phyloP scores from a whole-genome alignment of 2,329 filamentous ascomycete species.

The Macrophomina pseudophaseolina region DNA sequence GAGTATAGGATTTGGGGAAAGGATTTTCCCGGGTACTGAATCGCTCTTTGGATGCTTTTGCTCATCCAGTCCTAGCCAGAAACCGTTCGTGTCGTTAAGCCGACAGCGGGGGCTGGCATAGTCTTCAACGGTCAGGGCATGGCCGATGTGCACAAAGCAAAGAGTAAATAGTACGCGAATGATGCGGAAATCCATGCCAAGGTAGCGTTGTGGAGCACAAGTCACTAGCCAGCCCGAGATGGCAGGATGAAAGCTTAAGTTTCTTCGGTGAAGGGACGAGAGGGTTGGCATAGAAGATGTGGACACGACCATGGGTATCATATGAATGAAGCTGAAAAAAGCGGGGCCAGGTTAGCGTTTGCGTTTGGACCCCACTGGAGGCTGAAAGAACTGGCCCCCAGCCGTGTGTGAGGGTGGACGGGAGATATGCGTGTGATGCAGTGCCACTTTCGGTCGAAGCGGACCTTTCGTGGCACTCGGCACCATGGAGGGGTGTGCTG shows the following conservation, averaged over 20 bases:
- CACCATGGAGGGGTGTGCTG: background rate
- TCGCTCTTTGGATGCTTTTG: accelerated
- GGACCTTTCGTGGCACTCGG: background rate
- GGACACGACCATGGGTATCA: background rate
- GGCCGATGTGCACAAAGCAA: background rate
- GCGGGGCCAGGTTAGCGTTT: background rate
- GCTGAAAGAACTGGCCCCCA: background rate
- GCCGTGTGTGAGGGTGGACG: background rate
- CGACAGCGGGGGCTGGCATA: background rate
- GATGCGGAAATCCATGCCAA: background rate
- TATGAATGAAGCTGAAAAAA: background rate
- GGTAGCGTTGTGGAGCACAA: no score
- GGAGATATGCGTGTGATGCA: background rate
- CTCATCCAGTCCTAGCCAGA: background rate
- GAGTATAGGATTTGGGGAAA: background rate
- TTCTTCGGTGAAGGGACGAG: no score
- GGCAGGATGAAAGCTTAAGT: no score
- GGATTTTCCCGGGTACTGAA: background rate
- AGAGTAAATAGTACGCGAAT: background rate
- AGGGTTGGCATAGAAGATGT: background rate
- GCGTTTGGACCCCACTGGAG: background rate
- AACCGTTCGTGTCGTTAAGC: background rate
- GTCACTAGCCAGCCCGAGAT: no score
- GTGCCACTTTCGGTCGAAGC: background rate
- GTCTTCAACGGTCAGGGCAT: background rate